Conservation (phyloP, 2,329 filamentous ascomycete genomes). For the Clonostachys rhizophaga region DNA sequence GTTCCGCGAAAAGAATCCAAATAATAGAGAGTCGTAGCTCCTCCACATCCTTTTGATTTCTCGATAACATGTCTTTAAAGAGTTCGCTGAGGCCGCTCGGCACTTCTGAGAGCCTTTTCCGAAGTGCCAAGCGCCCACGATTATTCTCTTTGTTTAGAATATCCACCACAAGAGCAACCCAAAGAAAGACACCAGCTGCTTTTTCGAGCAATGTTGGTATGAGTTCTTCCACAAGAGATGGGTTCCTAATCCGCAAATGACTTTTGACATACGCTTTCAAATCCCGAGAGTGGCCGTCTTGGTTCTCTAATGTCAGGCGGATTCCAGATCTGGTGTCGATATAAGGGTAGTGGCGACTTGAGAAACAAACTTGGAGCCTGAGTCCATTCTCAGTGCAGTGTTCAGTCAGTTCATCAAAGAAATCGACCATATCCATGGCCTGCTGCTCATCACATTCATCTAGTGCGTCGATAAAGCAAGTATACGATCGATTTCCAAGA, state of each 20-base stretch:
- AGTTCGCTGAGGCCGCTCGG: conserved; percentile 35
- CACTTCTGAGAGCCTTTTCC: conserved; percentile 20
- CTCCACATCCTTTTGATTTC: conserved; percentile 34
- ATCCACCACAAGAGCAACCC: conserved; percentile 32
- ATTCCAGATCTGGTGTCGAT: conserved; percentile 23
- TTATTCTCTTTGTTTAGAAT: conserved; percentile 28
- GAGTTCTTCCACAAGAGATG: conserved; percentile 18
- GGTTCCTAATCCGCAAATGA: conserved; percentile 12
- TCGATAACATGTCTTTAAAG: conserved; percentile 42
- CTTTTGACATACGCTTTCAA: conserved; percentile 10
- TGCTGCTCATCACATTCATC: conserved; percentile 42
- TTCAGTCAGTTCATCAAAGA: conserved; percentile 31
- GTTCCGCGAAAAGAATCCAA: conserved; percentile 46
- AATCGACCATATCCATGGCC: conserved; percentile 32
- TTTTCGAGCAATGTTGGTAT: conserved; percentile 20
- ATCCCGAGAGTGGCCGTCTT: conserved; percentile 9
- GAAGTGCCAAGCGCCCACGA: conserved; percentile 15
- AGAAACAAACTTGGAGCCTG: conserved; percentile 29
- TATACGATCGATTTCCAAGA: conserved; percentile 1
- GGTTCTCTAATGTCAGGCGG: conserved; percentile 13
- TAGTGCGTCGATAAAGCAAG: conserved; percentile 27
- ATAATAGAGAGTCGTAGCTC: conserved; percentile 37
- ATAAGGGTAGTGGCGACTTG: conserved; percentile 41
- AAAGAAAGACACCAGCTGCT: conserved; percentile 35
- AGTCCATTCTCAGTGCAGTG: conserved; percentile 8